Percentiles rank a stretch among this genome's conserved stretches.
These are phyloP conservation scores for Lichtheimia corymbifera DNA, from an alignment of 371 early-diverging fungal species.

Conservation along the genomic window DNA sequence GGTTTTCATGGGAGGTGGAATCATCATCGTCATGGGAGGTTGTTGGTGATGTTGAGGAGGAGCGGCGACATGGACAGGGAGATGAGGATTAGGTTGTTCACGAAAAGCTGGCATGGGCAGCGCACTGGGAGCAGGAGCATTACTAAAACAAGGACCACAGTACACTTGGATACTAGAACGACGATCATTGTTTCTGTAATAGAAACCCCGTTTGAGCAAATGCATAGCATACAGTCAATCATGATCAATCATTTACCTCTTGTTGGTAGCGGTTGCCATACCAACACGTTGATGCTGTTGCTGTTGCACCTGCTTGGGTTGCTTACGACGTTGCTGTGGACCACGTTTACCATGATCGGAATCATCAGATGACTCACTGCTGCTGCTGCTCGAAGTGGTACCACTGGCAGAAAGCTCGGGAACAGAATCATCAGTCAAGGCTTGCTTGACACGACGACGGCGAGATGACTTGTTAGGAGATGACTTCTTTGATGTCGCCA, in stretches of 20 bases:
- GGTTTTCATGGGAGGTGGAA: slow-evolving; percentile 4
- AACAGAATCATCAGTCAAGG: neutral
- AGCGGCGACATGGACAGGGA: slow-evolving; percentile 35
- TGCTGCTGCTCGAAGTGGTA: too few relatives aligned
- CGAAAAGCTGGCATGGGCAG: slow-evolving; percentile 75
- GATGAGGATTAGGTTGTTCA: slow-evolving; percentile 18
- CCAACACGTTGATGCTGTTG: slow-evolving; percentile 2
- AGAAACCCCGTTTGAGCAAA: neutral
- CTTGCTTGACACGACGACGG: neutral
- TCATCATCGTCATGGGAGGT: slow-evolving; percentile 16
- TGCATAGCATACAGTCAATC: too few relatives aligned
- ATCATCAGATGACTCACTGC: too few relatives aligned
- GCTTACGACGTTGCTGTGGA: slow-evolving; percentile 1
- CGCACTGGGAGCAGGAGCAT: slow-evolving; percentile 74
- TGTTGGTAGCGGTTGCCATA: neutral
- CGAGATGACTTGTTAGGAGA: neutral
- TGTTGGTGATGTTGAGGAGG: slow-evolving; percentile 32
- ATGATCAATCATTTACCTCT: neutral
- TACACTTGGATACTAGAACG: slow-evolving; percentile 46
- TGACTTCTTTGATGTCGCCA: neutral
- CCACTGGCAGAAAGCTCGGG: too few relatives aligned
- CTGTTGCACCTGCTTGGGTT: slow-evolving; percentile 4
- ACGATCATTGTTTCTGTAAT: slow-evolving; percentile 4
- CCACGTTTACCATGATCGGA: neutral
- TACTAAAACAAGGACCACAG: slow-evolving; percentile 82